Base-by-base conservation (phyloP, 805 yeast species). In the Jamesozyma gamospora region DNA sequence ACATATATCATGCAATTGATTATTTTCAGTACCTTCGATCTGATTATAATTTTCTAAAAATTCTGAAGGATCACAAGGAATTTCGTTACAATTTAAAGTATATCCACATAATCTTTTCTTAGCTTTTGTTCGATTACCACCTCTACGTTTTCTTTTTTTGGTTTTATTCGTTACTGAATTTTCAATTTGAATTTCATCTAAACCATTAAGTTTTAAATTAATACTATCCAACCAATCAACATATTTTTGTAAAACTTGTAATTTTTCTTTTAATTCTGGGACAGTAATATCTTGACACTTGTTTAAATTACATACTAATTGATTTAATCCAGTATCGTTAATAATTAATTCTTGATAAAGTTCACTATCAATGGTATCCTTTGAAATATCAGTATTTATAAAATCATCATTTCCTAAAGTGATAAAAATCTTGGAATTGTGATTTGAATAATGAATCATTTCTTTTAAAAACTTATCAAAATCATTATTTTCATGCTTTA, bases 201-300 rank as follows among this genome's bases (percentile, higher is more conserved):
- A n/a, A 2, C 15, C 28, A 17, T 35, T 39, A 10, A 59, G 38
- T 27, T 41, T 46, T n/a, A 32, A 35, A 30, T 52, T 58, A 6
- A 56, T 45, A 3, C 44, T 39, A 10, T 47, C 48, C 14, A 59
- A 36, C 63, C 63, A 48, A 3, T 68, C 65, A 37, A 70, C 35
- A 38, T 56, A 58, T 4, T 31, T 39, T 12, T 47, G 46, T 11
- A 59, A 39, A 10, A 25, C 12, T 11, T 39, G 43, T 8, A 51
- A 33, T 19, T 39, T 39, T 2, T 43, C 21, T 21, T 46, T 43
- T 3, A 49, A 30, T 13, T 34, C 35, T 4, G 53, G 50, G 7
- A 44, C 35, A 6, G 51, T 47, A 28, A 34, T 37, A 11, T 41
- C 41, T n/a, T 44, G 41, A 30, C 45, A 36, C 8, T 46, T 48